Evolutionary conservation across 2,329 filamentous ascomycete species (phyloP).

Genomic region (Colletotrichum tropicicola): DNA sequence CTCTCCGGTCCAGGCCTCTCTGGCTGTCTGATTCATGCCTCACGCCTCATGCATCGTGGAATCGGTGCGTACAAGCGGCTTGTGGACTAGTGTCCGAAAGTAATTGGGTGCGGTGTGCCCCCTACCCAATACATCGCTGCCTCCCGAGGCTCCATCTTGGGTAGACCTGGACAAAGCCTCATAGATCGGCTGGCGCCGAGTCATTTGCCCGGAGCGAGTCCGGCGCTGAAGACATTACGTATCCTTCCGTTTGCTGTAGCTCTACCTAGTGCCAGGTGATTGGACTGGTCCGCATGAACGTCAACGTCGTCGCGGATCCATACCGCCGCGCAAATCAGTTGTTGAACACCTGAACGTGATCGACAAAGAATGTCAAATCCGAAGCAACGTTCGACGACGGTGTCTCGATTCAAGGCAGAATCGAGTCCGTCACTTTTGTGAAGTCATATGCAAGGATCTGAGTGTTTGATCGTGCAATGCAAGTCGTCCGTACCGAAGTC

Average conservation of each 20-base stretch:
- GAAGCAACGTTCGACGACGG: neutral
- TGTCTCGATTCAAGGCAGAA: too few relatives aligned
- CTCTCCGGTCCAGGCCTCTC: neutral
- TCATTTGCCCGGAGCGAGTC: constrained; percentile 19
- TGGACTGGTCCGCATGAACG: neutral
- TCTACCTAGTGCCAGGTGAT: neutral
- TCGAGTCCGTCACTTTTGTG: neutral
- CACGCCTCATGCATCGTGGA: constrained; percentile 20
- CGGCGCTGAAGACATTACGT: constrained; percentile 17
- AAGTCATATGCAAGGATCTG: neutral
- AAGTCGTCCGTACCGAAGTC: neutral
- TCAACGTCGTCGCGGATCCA: neutral
- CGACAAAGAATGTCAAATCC: neutral
- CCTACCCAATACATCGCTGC: neutral
- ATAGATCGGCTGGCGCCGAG: constrained; percentile 22
- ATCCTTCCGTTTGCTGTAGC: neutral
- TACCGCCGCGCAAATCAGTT: neutral
- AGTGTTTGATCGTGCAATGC: neutral
- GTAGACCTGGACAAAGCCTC: constrained; percentile 16
- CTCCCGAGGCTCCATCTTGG: constrained; percentile 12
- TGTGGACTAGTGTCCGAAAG: neutral
- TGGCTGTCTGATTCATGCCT: constrained; percentile 16
- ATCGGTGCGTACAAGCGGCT: constrained; percentile 1
- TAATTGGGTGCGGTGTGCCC: constrained; percentile 2
- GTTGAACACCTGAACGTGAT: neutral